Base-by-base conservation (phyloP, 257 asterid genomes). In the Nicotiana noctiflora region DNA sequence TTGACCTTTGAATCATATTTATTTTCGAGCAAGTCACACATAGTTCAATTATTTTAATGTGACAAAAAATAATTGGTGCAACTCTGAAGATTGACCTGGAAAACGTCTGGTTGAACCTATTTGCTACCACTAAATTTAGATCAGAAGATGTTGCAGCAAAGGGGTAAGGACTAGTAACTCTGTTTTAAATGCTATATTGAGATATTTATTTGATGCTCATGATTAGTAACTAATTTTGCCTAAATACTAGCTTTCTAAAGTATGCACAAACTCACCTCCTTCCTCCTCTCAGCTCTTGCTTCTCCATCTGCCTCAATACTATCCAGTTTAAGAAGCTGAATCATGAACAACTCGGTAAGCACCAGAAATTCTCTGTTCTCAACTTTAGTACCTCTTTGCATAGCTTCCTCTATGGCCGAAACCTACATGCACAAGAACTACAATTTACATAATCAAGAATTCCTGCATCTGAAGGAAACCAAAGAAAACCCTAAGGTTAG, bases 291-390 rank as follows among this genome's bases (percentile, higher is more conserved):
- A 21, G 77, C 31, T 80, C 79, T 85, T 74, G 85, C 80, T 55
- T 85, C 83, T 44, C 88, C 85, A 31, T 75, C 61, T 40, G 82
- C 85, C 51, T 79, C 80, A 75, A 82, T 85, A 44, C 84, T 56
- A 76, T 85, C 88, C 60, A 85, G 80, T 65, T 61, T 79, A 65
- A 85, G 83, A 77, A 85, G 63, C 66, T 82, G 84, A 72, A 79
- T 66, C 85, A 85, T 85, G 6, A 85, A 75, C 82, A 79, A 82
- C 77, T 85, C 88, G 27, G 82, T 65, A 49, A 85, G 56, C 37
- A 82, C 82, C 3, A 75, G 37, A 79, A 85, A 80, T 14, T 85
- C 84, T 64, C 64, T 75, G 13, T 85, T 85, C 63, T 59, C 62
- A 32, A 85, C 70, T 32, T 18, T 65, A 2, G 4, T 25, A 1